Evolutionary conservation across 257 asterid genomes (phyloP).

Genomic region (Eustoma russellianum): DNA sequence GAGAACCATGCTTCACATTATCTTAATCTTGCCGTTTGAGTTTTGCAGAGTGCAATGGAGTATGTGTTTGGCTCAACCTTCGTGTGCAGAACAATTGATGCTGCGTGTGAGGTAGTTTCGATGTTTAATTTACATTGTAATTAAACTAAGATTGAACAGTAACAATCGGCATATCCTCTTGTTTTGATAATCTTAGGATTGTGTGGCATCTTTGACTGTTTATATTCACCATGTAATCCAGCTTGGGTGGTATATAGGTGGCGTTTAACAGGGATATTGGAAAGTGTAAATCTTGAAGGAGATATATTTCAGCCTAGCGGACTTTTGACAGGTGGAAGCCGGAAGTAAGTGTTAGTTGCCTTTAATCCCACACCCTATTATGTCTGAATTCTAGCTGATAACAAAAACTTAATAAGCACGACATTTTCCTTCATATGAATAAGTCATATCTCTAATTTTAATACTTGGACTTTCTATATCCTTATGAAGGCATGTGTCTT

Average conservation of each 20-base stretch:
- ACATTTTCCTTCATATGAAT: neutral
- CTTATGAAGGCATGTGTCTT: constrained; percentile 6
- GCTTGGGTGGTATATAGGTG: constrained; percentile 40
- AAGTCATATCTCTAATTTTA: neutral
- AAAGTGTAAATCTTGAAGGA: constrained; percentile 73
- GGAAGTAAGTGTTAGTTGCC: constrained; percentile 47
- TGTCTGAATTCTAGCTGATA: constrained; percentile 3
- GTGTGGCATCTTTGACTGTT: neutral
- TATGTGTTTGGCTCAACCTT: constrained; percentile 93
- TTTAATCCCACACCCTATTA: constrained; percentile 1
- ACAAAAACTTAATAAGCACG: neutral
- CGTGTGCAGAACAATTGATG: constrained; percentile 81
- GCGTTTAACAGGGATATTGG: constrained; percentile 61
- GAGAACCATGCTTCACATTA: neutral
- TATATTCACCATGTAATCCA: constrained; percentile 4
- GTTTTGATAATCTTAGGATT: neutral
- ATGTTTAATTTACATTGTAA: neutral
- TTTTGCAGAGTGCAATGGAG: constrained; percentile 87
- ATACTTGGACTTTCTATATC: neutral
- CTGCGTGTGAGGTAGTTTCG: constrained; percentile 66
- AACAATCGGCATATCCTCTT: neutral
- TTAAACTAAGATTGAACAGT: neutral
- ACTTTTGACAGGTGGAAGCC: constrained; percentile 96
- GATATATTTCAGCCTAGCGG: constrained; percentile 96
- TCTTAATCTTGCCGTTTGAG: constrained; percentile 18